Evolutionary conservation across 148 eudicot species (phyloP), one percentile per base, ranked within the genome.

Genomic region (Bassia scoparia): DNA sequence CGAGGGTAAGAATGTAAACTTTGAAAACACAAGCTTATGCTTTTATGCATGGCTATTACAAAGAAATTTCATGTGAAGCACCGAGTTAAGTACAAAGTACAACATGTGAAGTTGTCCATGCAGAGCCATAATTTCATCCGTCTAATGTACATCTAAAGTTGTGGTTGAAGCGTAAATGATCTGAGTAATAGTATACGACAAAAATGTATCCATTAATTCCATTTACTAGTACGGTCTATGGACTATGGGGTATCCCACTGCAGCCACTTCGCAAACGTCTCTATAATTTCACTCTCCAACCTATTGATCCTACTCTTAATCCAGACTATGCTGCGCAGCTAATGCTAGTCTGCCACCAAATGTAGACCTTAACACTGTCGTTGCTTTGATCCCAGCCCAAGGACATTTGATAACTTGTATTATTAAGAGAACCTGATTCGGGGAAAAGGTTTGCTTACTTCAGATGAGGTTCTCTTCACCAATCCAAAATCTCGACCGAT

Each of bases 191-290:
- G n/a, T n/a, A n/a, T n/a, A n/a, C n/a, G n/a, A n/a, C n/a, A n/a
- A n/a, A n/a, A n/a, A n/a, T n/a, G n/a, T n/a, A n/a, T n/a, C n/a
- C n/a, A n/a, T n/a, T n/a, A n/a, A n/a, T n/a, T n/a, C n/a, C n/a
- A n/a, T n/a, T n/a, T n/a, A n/a, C n/a, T n/a, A n/a, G n/a, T n/a
- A n/a, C n/a, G n/a, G n/a, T n/a, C n/a, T n/a, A n/a, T n/a, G n/a
- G n/a, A n/a, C n/a, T n/a, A n/a, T n/a, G 89, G 92, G 14, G 83
- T 86, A 37, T 85, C 92, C 27, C 96, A 90, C 81, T 90, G 92
- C 73, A 58, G 52, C 75, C 82, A 79, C 13, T 73, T 88, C 24
- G 61, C 85, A 84, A 85, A 31, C 86, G 89, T 3, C 64, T 88
- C 46, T 85, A 85, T 83, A 81, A 5, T n/a, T 90, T 75, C 92